Conservation (phyloP, 192 early-diverging fungal species). For the Coemansia brasiliensis region DNA sequence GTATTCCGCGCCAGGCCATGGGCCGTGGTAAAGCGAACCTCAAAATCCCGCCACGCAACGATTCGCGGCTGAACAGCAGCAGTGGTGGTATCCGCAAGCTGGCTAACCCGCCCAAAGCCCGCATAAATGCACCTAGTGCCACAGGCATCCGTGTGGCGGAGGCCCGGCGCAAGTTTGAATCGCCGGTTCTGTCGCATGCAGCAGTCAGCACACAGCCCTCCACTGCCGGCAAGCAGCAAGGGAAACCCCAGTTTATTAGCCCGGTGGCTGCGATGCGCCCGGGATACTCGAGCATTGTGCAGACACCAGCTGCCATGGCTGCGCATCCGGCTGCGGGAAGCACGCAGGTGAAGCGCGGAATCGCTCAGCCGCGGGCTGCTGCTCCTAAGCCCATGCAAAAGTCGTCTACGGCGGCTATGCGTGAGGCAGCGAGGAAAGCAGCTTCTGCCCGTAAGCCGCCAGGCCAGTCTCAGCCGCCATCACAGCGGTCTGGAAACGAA, state of each 20-base stretch:
- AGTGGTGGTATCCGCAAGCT: conserved; percentile 2
- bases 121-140: conserved; percentile 4
- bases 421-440: conserved; percentile 38
- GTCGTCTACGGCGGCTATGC: conserved; percentile 44
- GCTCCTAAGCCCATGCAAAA: conserved; percentile 18
- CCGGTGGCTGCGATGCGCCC: conserved; percentile 50
- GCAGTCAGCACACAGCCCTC: background rate
- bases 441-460: conserved; percentile 18
- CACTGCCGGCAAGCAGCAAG: background rate
- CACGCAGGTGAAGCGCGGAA: conserved; percentile 6
- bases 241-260: conserved; percentile 14
- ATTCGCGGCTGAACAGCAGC: conserved; percentile 15
- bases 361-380: background rate
- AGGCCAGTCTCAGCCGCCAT: background rate
- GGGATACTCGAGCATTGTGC: conserved; percentile 32
- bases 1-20: conserved; percentile 27
- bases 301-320: conserved; percentile 8
- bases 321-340: background rate
- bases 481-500: conserved; percentile 20
- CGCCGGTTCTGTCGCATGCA: background rate
- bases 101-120: conserved; percentile 1
- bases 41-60: conserved; percentile 21
- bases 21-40: conserved; percentile 8
- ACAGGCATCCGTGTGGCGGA: conserved; percentile 33
- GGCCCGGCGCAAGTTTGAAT: conserved; percentile 39